A percentile compares a stretch with the other conserved stretches of the same genome.
Evolutionary conservation across 176 grass and related monocot genomes (phyloP).

Genomic region (Aegilops tauschii): DNA sequence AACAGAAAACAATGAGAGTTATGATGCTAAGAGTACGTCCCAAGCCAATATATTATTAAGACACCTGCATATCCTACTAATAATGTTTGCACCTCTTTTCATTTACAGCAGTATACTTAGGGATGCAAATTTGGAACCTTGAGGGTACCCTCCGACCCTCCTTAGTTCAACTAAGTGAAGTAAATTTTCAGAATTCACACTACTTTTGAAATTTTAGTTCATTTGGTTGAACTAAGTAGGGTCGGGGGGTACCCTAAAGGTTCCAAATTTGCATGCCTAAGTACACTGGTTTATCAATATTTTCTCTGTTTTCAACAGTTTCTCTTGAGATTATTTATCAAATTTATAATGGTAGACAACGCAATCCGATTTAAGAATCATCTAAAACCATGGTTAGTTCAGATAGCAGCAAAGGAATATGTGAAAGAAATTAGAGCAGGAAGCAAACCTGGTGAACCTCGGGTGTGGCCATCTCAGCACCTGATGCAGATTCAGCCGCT

Average conservation of each 20-base stretch:
- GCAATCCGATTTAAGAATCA: neutral
- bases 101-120: neutral
- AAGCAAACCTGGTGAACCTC: slow-evolving; percentile 51
- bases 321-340: neutral
- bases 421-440: slow-evolving; percentile 24
- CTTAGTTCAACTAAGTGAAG: no score
- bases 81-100: neutral
- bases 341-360: neutral
- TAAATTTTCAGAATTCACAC: no score
- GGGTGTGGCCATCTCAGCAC: slow-evolving; percentile 36
- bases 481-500: slow-evolving; percentile 26
- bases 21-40: neutral
- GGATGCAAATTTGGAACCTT: no score
- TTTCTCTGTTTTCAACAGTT: neutral
- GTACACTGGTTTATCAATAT: neutral
- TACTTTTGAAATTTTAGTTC: no score
- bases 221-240: no score
- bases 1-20: neutral
- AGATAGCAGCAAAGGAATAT: slow-evolving; percentile 5
- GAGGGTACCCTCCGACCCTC: no score
- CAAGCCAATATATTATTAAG: slow-evolving; percentile 3
- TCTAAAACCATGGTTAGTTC: slow-evolving; percentile 1
- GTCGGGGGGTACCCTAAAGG: no score
- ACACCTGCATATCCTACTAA: neutral
- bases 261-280: no score